Conservation (phyloP, 768 basidiomycete species). For the Suillus decipiens region DNA sequence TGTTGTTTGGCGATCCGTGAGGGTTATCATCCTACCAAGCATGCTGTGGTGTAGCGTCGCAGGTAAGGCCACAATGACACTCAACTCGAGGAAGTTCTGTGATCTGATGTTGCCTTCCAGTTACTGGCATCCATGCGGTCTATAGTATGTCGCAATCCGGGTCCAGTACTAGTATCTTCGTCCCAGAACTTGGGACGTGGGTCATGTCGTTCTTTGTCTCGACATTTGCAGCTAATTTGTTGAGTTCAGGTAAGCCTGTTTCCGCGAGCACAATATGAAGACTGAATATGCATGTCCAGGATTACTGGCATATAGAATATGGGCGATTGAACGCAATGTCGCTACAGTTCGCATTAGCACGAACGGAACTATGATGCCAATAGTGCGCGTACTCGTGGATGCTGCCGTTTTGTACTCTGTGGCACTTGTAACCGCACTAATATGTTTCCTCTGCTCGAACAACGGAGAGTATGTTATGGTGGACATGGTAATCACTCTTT, state of each 20-base stretch:
- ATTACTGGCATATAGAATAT: background rate
- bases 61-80: background rate
- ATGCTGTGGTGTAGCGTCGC: background rate
- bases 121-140: background rate
- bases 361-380: background rate
- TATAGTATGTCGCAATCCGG: background rate
- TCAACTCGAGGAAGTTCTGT: background rate
- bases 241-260: slow-evolving; percentile 6
- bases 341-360: no score
- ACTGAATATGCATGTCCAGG: background rate
- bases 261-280: background rate
- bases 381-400: background rate
- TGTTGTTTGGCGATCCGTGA: background rate
- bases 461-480: background rate
- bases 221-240: slow-evolving; percentile 6
- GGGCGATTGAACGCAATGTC: background rate
- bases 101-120: background rate
- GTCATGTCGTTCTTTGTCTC: background rate
- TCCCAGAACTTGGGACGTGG: background rate
- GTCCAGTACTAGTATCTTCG: background rate
- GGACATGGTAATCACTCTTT: background rate
- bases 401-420: background rate
- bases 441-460: background rate
- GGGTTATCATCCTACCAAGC: background rate
- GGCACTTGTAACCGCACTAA: background rate